Conservation (phyloP, 371 early-diverging fungal genomes). For the Pancytospora philotis region DNA sequence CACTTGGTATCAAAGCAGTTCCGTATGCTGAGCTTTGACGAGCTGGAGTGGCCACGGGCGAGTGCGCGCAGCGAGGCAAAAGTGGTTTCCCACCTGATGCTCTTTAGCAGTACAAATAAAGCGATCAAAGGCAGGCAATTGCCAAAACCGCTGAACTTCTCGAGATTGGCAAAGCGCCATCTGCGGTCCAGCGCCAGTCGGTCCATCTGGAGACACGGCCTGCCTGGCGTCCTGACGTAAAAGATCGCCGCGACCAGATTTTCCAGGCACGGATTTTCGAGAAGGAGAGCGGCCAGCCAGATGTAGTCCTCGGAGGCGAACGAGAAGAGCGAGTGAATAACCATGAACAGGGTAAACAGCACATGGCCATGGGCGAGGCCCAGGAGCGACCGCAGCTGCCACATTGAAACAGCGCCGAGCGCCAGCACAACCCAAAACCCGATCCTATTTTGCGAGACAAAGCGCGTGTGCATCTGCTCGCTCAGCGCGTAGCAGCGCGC, state of each 20-base stretch:
- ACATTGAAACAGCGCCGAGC: background rate
- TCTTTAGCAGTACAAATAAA: background rate
- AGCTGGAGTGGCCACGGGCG: background rate
- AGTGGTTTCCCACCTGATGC: background rate
- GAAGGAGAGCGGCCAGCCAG: conserved; percentile 3
- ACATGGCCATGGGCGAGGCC: background rate
- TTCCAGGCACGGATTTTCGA: background rate
- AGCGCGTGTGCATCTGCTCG: conserved; percentile 3
- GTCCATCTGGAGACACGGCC: background rate
- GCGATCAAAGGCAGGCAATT: background rate
- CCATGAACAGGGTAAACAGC: conserved; percentile 18
- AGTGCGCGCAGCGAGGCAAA: background rate
- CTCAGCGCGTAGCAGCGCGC: conserved; percentile 1
- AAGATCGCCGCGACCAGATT: background rate
- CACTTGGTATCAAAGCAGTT: background rate
- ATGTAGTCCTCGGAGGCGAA: conserved; percentile 7
- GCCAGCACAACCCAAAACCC: background rate
- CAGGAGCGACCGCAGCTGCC: background rate
- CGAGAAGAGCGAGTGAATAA: background rate
- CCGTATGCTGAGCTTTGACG: background rate
- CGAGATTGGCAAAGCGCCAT: background rate
- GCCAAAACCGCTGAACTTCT: background rate
- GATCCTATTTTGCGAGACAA: background rate
- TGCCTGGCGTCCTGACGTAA: background rate
- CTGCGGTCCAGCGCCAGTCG: background rate